These are phyloP conservation scores for Syncephalastrum contaminatum DNA, from an alignment of 371 early-diverging fungal genomes.

Conservation along the genomic window DNA sequence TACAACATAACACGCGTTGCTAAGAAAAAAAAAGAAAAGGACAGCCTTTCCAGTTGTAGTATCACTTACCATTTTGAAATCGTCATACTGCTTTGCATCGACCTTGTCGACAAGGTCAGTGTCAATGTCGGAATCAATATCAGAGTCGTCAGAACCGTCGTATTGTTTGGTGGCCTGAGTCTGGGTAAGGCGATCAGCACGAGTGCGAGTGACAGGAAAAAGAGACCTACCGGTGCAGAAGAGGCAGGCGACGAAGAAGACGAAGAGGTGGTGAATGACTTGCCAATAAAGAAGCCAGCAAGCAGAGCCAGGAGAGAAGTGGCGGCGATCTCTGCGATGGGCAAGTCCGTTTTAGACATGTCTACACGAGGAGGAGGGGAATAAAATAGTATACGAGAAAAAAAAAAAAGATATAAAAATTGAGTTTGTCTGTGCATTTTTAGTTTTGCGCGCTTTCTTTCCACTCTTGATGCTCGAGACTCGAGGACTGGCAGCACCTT, in stretches of 20 bases:
- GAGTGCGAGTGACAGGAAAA: background rate
- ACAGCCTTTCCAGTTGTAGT: background rate
- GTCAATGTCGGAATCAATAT: slow-evolving; percentile 11
- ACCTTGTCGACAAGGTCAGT: slow-evolving; percentile 21
- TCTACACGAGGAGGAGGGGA: too few species aligned
- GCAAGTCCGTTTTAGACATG: background rate
- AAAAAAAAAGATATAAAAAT: too few species aligned
- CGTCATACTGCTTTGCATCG: slow-evolving; percentile 31
- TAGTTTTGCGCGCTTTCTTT: too few species aligned
- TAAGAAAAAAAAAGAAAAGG: background rate
- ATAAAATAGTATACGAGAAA: too few species aligned
- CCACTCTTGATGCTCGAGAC: too few species aligned
- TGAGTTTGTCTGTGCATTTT: too few species aligned
- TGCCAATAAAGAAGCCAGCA: slow-evolving; percentile 31
- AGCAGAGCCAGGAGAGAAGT: slow-evolving; percentile 20
- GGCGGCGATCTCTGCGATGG: slow-evolving; percentile 13
- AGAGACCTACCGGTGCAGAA: background rate
- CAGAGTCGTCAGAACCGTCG: slow-evolving; percentile 36
- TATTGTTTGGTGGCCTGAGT: slow-evolving; percentile 27
- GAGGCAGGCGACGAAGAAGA: background rate
- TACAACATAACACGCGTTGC: slow-evolving; percentile 7
- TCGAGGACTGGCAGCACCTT: slow-evolving; percentile 1
- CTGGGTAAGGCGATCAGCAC: slow-evolving; percentile 12
- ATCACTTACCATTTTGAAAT: slow-evolving; percentile 50
- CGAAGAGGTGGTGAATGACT: slow-evolving; percentile 4